Base-by-base conservation (phyloP, 352 stramenopile genomes). In the Phytophthora colocasiae region DNA sequence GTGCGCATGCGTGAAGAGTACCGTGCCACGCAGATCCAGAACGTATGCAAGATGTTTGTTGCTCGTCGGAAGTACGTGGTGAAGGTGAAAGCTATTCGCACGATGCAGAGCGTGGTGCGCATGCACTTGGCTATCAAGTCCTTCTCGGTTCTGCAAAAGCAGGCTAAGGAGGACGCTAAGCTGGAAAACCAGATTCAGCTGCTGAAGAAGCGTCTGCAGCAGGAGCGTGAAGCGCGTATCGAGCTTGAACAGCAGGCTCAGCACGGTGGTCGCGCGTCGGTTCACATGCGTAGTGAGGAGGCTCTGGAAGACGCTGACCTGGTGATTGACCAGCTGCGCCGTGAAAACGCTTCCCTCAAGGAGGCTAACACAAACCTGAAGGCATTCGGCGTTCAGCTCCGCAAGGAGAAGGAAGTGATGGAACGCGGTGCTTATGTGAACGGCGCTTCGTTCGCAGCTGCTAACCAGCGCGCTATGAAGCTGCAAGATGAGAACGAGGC, bases 151-250 rank as follows among this genome's bases (percentile, higher is more conserved):
- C 62, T 94, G 12, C 82, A 93, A 49, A 82, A 81, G 38, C 92
- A 98, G 50, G 92, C 95, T 7, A 92, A 96, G 58, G 92, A 98
- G 60, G 92, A 98, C 64, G 94, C 94, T 34, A 99, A 99, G 78
- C 76, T 99, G 1, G 95, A 98, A 71, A 98, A 98, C 77, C 95
- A 98, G 75, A 96, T 99, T 50, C 83, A 91, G 52, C 63, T 96
- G 49, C 77, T 98, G 22, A 96, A 98, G 81, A 85, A 88, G 53
- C 94, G 97, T 41, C 71, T 99, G 38, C 77, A 97, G 52, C 89
- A 98, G 62, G 95, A 97, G 66, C 83, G 85, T 38, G 83, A 97
- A 58, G 90, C 90, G 19, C 87, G 90, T 48, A 85, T 92, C 65
- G 86, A 94, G 53, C 76, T 94, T 14, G 85, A 94, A 74, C 83